Evolutionary conservation across 2,329 filamentous ascomycete species (phyloP), one percentile per base, ranked within the genome.

Genomic region (Nemania bipapillata): DNA sequence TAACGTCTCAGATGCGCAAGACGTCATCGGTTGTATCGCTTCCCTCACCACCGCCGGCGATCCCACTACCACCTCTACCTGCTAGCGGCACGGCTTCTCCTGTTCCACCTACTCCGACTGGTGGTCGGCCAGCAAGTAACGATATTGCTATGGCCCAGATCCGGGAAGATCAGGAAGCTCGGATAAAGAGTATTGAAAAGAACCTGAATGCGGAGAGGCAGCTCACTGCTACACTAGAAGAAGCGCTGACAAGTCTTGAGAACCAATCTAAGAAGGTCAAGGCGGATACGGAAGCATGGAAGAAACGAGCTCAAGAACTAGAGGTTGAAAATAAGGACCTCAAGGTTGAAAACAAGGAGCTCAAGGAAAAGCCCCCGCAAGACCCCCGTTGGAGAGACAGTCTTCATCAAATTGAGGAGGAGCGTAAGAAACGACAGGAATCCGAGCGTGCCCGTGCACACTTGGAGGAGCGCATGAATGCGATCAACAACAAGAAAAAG

Each of bases 131-230:
- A 67, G 86, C 89, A 20, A 96, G 93, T 84, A 96, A 96, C 79
- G 93, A 97, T 76, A 87, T 90, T 47, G 84, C 83, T 59, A 87
- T 91, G 67, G 88, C 90, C 57, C 94, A 97, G 76, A 87, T 97
- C 72, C 89, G 95, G 68, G 95, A 98, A 77, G 96, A 99, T 75
- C 94, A 97, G 79, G 96, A 99, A 79, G 92, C 93, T 50, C 94
- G 94, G 71, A 96, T 99, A 78, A 91, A 92, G 68, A 96, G 93
- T 6, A 97, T 99, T 71, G 95, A 99, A 85, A 98, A 97, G 84
- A 94, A 98, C 78, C 87, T 99, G 26, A 91, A 92, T 72, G 96
- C 96, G 3, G 96, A 99, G 85, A 97, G 97, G 79, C 95, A 98
- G 80, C 90, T 99, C 67, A 99, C 95, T 0, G 91, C 93, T 55